A percentile compares a stretch with the other conserved stretches of the same genome.
Conservation (phyloP, 2,329 filamentous ascomycete species). For the Ciborinia camelliae region DNA sequence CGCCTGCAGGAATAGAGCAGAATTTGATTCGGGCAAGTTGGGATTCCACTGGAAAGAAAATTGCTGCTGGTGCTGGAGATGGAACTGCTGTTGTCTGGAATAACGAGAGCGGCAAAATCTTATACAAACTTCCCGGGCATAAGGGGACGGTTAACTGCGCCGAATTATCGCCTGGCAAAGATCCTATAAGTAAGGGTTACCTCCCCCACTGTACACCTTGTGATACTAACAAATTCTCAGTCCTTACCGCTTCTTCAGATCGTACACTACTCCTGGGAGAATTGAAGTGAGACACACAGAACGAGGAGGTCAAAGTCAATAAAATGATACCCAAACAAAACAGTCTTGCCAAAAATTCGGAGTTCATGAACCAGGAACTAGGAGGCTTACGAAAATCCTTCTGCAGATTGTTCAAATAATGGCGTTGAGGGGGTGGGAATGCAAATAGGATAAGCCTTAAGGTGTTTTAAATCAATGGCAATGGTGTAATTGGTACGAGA, state of each 20-base stretch:
- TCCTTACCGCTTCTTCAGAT: constrained; percentile 88
- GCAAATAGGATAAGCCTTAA: not conserved
- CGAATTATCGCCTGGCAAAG: constrained; percentile 78
- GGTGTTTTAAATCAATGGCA: constrained; percentile 11
- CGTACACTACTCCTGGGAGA: constrained; percentile 81
- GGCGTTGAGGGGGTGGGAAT: not conserved
- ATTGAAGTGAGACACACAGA: constrained; percentile 53
- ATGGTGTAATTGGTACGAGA: constrained; percentile 4
- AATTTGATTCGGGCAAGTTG: constrained; percentile 89
- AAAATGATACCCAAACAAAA: constrained; percentile 14
- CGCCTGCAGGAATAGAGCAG: constrained; percentile 80
- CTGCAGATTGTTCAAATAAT: not conserved
- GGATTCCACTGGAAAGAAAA: constrained; percentile 80
- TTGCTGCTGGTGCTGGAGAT: constrained; percentile 86
- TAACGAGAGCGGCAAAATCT: constrained; percentile 76
- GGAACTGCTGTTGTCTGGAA: constrained; percentile 92
- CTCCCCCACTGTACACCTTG: not conserved
- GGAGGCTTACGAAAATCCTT: constrained; percentile 1
- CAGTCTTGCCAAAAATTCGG: constrained; percentile 3
- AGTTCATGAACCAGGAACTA: not conserved
- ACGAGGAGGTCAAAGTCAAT: constrained; percentile 6
- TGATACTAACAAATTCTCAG: constrained; percentile 45
- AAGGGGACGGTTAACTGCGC: constrained; percentile 94
- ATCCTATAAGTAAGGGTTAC: constrained; percentile 75
- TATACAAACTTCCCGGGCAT: constrained; percentile 94